Base-by-base conservation (phyloP, 2,329 filamentous ascomycete species). In the Amesomyces nigricolor region DNA sequence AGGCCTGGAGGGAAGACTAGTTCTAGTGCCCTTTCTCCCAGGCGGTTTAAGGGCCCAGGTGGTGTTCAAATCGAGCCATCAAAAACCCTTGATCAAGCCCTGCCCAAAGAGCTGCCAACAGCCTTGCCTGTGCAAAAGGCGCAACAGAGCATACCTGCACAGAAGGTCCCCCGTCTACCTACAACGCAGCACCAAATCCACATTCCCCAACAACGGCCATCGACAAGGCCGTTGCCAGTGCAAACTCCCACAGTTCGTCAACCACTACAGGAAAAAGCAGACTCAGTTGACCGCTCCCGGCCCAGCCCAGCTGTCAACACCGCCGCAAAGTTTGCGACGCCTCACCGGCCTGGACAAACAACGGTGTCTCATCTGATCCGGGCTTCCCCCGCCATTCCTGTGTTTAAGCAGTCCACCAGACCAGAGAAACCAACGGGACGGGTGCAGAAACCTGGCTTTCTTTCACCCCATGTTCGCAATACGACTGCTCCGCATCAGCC, bases 401-500 rank as follows among this genome's bases (percentile, higher is more conserved):
- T 45, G 14, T 51, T 56, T 16, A 54, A 51, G 26, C 45, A 54
- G 16, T 30, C 19, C 16, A 44, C 29, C 19, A 42, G 11, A 51
- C 47, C 40, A 14, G 19, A 29, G 13, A 35, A 32, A 4, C 19
- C 46, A 8, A 38, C 14, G 2, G 32, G 10, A 8, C 19, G 39
- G 13, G 30, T 38, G 7, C 56, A 55, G n/a, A 51, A 48, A 40
- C 51, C 59, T 6, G 51, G 49, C n/a, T 61, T 53, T 17, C 45
- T 61, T 2, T 40, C 51, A 5, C 47, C 44, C 5, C 45, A 51
- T 17, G 8, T 46, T 37, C 48, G 42, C 11, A 13, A 37, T 39
- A 11, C 19, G 8, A 5, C 50, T 8, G 16, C 47, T 4, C 19
- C 1, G 37, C 37, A 10, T 1, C 26, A 3, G 8, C 19, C 40